Base-by-base conservation (phyloP, 768 basidiomycete genomes). In the Pilatotrama ljubarskyi region DNA sequence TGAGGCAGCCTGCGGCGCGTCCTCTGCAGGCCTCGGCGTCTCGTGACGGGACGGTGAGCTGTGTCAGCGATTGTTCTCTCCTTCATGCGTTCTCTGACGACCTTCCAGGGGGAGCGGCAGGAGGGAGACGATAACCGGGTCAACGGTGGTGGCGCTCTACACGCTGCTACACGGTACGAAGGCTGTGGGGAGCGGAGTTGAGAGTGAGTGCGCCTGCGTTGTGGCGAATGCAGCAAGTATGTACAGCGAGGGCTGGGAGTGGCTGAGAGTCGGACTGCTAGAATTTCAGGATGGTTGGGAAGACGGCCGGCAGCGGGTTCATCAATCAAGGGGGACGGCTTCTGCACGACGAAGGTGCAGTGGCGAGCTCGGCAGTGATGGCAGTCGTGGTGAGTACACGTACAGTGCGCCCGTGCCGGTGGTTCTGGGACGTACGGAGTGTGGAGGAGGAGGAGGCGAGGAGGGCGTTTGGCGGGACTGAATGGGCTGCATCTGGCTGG, bases 1-100 rank as follows among this genome's bases (percentile, higher is more conserved):
- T 59, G 64, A 66, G 64, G 64, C 61, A 54, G 54, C 36, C 53
- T 44, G 54, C 47, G 44, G 51, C 44, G 55, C 51, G 50, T 46
- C 44, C 38, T 36, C 48, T 57, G 49, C 25, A 51, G 11, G 47
- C 49, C 55, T 48, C 53, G 40, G 56, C 46, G 24, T 55, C 64
- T 50, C 64, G 64, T 65, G 64, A 65, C 53, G 24, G 43, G 42
- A 29, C n/a, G 32, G 11, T 37, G 53, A 50, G 47, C 51, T 65
- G 25, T 55, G 64, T 65, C 47, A 61, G 60, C 64, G 42, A 36
- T 48, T 46, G 48, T 22, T 49, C 58, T 40, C 51, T 53, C 43
- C 24, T 38, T 48, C 13, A 24, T 13, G 51, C 22, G 44, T 52
- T 51, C 50, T 47, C 46, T 53, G 22, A 20, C 41, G 55, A 50